phyloP scores from a whole-genome alignment of 768 basidiomycete genomes.

The Boletus sensibilis region DNA sequence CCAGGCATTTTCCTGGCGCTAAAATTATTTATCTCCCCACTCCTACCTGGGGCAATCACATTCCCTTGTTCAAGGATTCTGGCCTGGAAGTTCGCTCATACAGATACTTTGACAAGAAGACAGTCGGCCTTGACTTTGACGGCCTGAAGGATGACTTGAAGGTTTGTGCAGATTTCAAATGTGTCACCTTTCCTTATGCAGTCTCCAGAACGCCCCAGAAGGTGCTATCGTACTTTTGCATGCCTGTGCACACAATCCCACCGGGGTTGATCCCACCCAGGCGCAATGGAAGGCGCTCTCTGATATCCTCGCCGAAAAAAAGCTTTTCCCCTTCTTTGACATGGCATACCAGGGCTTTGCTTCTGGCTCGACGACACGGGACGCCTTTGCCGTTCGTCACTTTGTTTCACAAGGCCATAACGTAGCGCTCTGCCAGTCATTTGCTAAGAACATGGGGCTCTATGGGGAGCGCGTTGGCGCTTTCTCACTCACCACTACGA shows the following conservation, averaged over 20 bases:
- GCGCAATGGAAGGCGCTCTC: slow-evolving; percentile 93
- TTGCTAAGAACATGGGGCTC: slow-evolving; percentile 99
- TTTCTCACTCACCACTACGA: slow-evolving; percentile 76
- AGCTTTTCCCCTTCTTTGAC: slow-evolving; percentile 97
- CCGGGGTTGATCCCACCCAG: slow-evolving; percentile 91
- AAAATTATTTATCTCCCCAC: slow-evolving; percentile 88
- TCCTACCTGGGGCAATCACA: slow-evolving; percentile 98
- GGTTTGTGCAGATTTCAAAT: slow-evolving; percentile 43
- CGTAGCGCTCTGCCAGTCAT: slow-evolving; percentile 88
- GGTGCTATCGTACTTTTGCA: slow-evolving; percentile 86
- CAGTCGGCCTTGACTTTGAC: slow-evolving; percentile 88
- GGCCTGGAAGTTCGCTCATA: slow-evolving; percentile 92
- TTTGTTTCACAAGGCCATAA: slow-evolving; percentile 91
- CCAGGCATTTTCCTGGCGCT: slow-evolving; percentile 81
- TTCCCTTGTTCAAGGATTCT: slow-evolving; percentile 88
- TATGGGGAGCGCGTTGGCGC: slow-evolving; percentile 99
- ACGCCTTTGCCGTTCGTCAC: slow-evolving; percentile 93
- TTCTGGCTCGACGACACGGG: slow-evolving; percentile 84
- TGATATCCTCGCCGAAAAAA: slow-evolving; percentile 81
- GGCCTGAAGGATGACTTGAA: slow-evolving; percentile 85
- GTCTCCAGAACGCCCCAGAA: slow-evolving; percentile 60
- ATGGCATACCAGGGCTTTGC: slow-evolving; percentile 99
- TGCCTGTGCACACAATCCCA: slow-evolving; percentile 99
- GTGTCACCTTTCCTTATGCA: slow-evolving; percentile 12
- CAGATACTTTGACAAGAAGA: slow-evolving; percentile 91